Evolutionary conservation across 495 filamentous ascomycete species (phyloP).

Genomic region (Tuber melanosporum): DNA sequence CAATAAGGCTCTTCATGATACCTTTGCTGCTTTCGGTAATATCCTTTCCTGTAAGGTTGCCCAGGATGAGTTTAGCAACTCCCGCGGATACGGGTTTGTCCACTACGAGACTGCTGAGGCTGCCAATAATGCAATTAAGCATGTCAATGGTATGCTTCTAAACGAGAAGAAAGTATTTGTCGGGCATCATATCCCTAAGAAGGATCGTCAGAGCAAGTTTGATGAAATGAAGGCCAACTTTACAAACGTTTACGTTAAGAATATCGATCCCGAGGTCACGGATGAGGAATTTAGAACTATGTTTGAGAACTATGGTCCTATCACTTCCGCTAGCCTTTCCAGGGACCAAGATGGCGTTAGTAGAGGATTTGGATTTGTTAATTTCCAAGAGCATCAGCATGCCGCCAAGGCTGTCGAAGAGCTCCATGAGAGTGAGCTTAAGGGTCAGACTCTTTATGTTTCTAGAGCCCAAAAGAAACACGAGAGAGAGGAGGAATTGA

Average conservation of each 20-base stretch:
- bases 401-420: conserved; percentile 83
- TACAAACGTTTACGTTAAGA: conserved; percentile 99
- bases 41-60: conserved; percentile 99
- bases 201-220: conserved; percentile 99
- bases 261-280: conserved; percentile 75
- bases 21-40: conserved; percentile 97
- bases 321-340: conserved; percentile 91
- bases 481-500: conserved; percentile 97
- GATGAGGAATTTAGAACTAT: conserved; percentile 91
- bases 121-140: conserved; percentile 94
- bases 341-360: conserved; percentile 84
- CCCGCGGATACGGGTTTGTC: conserved; percentile 98
- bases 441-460: conserved; percentile 90
- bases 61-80: conserved; percentile 89
- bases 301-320: conserved; percentile 85
- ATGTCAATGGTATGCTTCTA: conserved; percentile 98
- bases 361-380: conserved; percentile 98
- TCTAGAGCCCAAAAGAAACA: conserved; percentile 99
- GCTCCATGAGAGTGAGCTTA: conserved; percentile 86
- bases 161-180: conserved; percentile 99
- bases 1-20: conserved; percentile 99
- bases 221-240: conserved; percentile 99
- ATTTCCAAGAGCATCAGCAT: conserved; percentile 85
- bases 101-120: conserved; percentile 99
- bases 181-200: conserved; percentile 98